Percentiles rank a stretch among this genome's conserved stretches.
These are phyloP conservation scores for Talaromyces wortmannii DNA, from an alignment of 495 filamentous ascomycete species.

Conservation along the genomic window DNA sequence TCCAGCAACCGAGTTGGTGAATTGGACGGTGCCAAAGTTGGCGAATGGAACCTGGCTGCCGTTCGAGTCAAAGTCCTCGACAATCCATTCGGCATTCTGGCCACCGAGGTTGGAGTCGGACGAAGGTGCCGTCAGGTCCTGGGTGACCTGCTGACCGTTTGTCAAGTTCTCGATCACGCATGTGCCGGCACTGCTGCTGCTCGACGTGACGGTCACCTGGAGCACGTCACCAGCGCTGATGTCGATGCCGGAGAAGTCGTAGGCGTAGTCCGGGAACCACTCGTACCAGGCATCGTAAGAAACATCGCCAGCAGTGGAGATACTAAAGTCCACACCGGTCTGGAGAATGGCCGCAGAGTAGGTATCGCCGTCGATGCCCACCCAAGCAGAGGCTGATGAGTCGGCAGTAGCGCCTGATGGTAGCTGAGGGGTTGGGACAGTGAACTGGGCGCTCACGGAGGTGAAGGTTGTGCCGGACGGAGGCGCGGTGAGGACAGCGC, in stretches of 20 bases:
- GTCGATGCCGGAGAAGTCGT: constrained; percentile 44
- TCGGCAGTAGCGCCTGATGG: constrained; percentile 24
- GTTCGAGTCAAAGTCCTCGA: constrained; percentile 53
- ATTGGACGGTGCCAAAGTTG: constrained; percentile 45
- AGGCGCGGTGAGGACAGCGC: constrained; percentile 41
- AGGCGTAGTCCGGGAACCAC: constrained; percentile 54
- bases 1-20: constrained; percentile 35
- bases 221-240: constrained; percentile 50
- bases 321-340: constrained; percentile 54
- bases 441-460: constrained; percentile 48
- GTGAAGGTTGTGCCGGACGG: constrained; percentile 35
- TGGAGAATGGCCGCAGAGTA: constrained; percentile 52
- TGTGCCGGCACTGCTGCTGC: constrained; percentile 38
- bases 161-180: constrained; percentile 49
- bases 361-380: constrained; percentile 56
- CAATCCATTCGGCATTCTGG: constrained; percentile 59
- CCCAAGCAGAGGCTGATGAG: constrained; percentile 49
- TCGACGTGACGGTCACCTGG: constrained; percentile 44
- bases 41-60: constrained; percentile 42
- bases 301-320: constrained; percentile 21
- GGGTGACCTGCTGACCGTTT: constrained; percentile 44
- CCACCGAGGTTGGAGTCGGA: constrained; percentile 27
- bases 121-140: constrained; percentile 34
- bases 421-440: constrained; percentile 44
- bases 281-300: constrained; percentile 58